phyloP scores from a whole-genome alignment of 2,329 filamentous ascomycete genomes.

The Dothistroma pini region DNA sequence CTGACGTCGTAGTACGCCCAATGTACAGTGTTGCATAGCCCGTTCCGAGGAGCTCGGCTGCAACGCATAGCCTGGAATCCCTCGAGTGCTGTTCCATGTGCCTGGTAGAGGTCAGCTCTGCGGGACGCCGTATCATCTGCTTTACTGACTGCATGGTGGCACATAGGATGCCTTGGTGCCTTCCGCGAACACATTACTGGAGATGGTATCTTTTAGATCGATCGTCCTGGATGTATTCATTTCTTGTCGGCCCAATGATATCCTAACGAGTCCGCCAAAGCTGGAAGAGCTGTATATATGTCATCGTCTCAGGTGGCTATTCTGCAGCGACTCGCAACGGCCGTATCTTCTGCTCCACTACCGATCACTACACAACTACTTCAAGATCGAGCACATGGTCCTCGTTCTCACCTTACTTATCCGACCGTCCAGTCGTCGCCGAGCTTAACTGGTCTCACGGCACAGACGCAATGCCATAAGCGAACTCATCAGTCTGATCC shows the following conservation, averaged over 20 bases:
- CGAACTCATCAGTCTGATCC: background rate
- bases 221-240: background rate
- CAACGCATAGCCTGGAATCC: constrained; percentile 15
- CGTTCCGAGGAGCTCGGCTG: constrained; percentile 6
- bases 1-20: constrained; percentile 23
- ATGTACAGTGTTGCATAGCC: constrained; percentile 10
- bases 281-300: background rate
- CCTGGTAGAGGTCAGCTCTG: constrained; percentile 9
- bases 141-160: constrained; percentile 22
- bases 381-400: background rate
- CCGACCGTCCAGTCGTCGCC: background rate
- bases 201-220: background rate
- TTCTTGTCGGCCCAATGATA: background rate
- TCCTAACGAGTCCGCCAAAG: background rate
- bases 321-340: background rate
- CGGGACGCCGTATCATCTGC: background rate
- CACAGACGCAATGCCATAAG: background rate
- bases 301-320: background rate
- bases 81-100: constrained; percentile 24
- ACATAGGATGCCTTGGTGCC: constrained; percentile 37
- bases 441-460: background rate
- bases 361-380: background rate
- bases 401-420: background rate
- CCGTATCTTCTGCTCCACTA: background rate
- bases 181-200: constrained; percentile 44